Conservation (phyloP, 2,329 filamentous ascomycete species). For the Aspergillus hortae region DNA sequence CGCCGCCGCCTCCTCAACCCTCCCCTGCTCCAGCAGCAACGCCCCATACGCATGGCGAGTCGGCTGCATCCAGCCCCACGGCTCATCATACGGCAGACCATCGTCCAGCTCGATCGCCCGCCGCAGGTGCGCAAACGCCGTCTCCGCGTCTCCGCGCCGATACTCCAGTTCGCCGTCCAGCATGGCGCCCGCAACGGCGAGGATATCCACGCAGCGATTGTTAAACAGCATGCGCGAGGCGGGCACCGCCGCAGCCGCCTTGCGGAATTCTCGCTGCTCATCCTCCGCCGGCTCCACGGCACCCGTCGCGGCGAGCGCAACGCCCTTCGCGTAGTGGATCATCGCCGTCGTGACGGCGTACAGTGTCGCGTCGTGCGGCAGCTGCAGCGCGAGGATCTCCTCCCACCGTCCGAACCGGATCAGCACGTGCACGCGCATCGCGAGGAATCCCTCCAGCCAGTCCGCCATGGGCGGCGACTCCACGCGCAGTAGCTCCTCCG, state of each 20-base stretch:
- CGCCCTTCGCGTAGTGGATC: constrained; percentile 63
- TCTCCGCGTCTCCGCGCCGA: constrained; percentile 55
- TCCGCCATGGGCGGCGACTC: constrained; percentile 72
- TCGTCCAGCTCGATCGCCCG: constrained; percentile 60
- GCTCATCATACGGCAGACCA: constrained; percentile 65
- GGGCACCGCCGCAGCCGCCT: constrained; percentile 53
- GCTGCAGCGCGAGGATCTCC: constrained; percentile 55
- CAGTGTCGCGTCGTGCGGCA: constrained; percentile 58
- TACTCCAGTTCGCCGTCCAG: constrained; percentile 72
- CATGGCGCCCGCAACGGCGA: constrained; percentile 62
- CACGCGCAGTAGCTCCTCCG: constrained; percentile 61
- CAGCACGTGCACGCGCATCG: constrained; percentile 65
- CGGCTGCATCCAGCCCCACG: constrained; percentile 78
- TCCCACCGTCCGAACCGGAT: constrained; percentile 72
- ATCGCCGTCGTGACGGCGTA: constrained; percentile 70
- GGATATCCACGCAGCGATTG: constrained; percentile 61
- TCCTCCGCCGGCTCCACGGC: constrained; percentile 53
- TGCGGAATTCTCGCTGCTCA: constrained; percentile 50
- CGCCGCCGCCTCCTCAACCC: constrained; percentile 52
- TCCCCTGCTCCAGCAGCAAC: constrained; percentile 63
- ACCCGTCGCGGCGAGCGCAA: constrained; percentile 62
- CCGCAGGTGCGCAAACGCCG: constrained; percentile 59
- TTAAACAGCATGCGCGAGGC: constrained; percentile 64
- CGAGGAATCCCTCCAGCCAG: constrained; percentile 70
- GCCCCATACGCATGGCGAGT: constrained; percentile 68